Percentiles rank a stretch among this genome's conserved stretches.
Evolutionary conservation across 108 stramenopile species (phyloP).

Genomic region (Seminavis robusta): DNA sequence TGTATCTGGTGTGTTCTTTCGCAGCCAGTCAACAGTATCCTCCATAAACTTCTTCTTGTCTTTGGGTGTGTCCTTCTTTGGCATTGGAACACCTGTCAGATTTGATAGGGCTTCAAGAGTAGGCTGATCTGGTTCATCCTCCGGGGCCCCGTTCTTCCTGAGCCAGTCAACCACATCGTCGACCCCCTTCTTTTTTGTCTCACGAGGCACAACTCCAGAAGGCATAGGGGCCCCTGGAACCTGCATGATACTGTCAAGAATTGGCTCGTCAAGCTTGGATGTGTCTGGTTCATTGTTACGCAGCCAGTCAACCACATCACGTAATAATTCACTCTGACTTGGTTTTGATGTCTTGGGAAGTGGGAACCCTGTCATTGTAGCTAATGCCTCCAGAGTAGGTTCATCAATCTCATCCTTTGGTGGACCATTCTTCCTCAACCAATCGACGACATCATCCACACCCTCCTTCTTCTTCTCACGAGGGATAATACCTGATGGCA

Average conservation of each 20-base stretch:
- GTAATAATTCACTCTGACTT: slow-evolving; percentile 1
- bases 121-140: not conserved
- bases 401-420: too few relatives aligned
- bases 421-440: too few relatives aligned
- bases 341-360: not conserved
- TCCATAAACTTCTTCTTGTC: slow-evolving; percentile 19
- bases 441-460: too few relatives aligned
- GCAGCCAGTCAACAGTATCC: slow-evolving; percentile 28
- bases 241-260: not conserved
- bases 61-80: not conserved
- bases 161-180: slow-evolving; percentile 37
- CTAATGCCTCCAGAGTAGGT: too few relatives aligned
- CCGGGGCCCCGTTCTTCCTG: not conserved
- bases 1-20: slow-evolving; percentile 12
- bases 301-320: slow-evolving; percentile 11
- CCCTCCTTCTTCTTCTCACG: slow-evolving; percentile 2
- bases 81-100: slow-evolving; percentile 4
- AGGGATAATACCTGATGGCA: not conserved
- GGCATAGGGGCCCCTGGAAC: too few relatives aligned
- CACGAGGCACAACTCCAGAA: too few relatives aligned
- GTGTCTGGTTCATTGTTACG: slow-evolving; percentile 3
- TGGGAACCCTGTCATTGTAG: not conserved
- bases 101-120: not conserved
- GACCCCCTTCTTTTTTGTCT: slow-evolving; percentile 14
- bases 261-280: not conserved